Evolutionary conservation across 768 basidiomycete genomes (phyloP), one percentile per base, ranked within the genome.

Genomic region (Sporobolomyces phaffii): DNA sequence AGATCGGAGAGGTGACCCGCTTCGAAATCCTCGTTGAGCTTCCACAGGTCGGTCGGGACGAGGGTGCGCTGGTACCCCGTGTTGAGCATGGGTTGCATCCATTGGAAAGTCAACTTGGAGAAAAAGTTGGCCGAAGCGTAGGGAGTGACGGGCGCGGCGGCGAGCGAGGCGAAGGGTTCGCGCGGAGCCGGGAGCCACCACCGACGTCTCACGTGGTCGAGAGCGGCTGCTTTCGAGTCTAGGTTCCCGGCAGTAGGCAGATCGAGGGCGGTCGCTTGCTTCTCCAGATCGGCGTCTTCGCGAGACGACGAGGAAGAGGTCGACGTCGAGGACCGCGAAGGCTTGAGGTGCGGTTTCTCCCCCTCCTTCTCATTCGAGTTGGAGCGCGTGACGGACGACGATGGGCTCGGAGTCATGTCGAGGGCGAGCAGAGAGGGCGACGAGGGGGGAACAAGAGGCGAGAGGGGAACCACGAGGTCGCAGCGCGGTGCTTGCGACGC

Each of bases 1-100:
- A 80, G 79, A 15, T 78, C 77, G 3, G 85, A 82, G 33, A 89
- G 79, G 24, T 73, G 65, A 0, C 80, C 81, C 20, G 83, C 79
- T 70, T 85, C 81, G 34, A 82, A 81, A 6, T 80, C 73, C 5
- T 79, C 74, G 62, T 84, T 83, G 66, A 89, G 78, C 73, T 83
- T 84, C 86, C 87, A 88, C 17, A 89, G 77, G 77, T 90, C 89
- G 1, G 86, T 83, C 0, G 86, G 85, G 73, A 87, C 86, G 13
- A 90, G 79, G 1, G 87, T 85, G 34, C 88, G 80, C 73, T 87
- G 85, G 73, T 86, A 88, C 5, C 60, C 63, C 9, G 59, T 65
- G 22, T 38, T 62, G 6, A 65, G 60, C 49, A 75, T 64, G 5
- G 73, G 74, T 34, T 69, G 63, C 22, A 89, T 83, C 85, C 87